A percentile compares a stretch with the other conserved stretches of the same genome.
These are phyloP conservation scores for Boletus coccyginus DNA, from an alignment of 768 basidiomycete species.

Conservation along the genomic window DNA sequence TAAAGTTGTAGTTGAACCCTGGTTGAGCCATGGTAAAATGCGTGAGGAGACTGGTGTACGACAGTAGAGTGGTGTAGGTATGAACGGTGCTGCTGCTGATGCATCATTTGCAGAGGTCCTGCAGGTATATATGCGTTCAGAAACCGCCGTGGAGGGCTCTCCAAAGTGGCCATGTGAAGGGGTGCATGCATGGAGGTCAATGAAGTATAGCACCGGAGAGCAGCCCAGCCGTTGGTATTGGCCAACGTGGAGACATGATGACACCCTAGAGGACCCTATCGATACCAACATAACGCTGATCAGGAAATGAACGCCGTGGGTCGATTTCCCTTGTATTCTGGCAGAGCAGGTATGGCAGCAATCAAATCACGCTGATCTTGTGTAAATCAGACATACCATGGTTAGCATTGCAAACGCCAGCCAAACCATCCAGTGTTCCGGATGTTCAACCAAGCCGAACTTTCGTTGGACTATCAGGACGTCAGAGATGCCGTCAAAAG, in stretches of 20 bases:
- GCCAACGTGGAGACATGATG: slow-evolving; percentile 3
- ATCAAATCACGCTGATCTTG: background rate
- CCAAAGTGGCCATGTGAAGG: slow-evolving; percentile 18
- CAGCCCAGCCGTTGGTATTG: slow-evolving; percentile 12
- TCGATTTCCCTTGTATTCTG: slow-evolving; percentile 6
- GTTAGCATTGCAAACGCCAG: slow-evolving; percentile 2
- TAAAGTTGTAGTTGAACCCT: slow-evolving; percentile 5
- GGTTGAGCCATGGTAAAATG: background rate
- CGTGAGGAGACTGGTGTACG: background rate
- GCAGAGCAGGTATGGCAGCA: background rate
- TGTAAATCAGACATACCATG: slow-evolving; percentile 4
- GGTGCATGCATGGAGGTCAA: slow-evolving; percentile 14
- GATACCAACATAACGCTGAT: slow-evolving; percentile 3
- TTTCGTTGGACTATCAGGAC: background rate
- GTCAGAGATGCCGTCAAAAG: background rate
- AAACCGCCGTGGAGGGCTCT: slow-evolving; percentile 17
- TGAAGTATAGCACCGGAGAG: slow-evolving; percentile 14
- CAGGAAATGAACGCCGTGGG: slow-evolving; percentile 1
- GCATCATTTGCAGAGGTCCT: background rate
- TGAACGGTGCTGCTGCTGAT: slow-evolving; percentile 4
- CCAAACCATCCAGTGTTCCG: slow-evolving; percentile 26
- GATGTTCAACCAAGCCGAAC: slow-evolving; percentile 2
- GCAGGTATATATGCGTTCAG: slow-evolving; percentile 18
- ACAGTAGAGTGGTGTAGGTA: background rate
- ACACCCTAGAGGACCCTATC: slow-evolving; percentile 6